phyloP scores from a whole-genome alignment of 2,329 filamentous ascomycete genomes.

The Xenoacremonium recifei region DNA sequence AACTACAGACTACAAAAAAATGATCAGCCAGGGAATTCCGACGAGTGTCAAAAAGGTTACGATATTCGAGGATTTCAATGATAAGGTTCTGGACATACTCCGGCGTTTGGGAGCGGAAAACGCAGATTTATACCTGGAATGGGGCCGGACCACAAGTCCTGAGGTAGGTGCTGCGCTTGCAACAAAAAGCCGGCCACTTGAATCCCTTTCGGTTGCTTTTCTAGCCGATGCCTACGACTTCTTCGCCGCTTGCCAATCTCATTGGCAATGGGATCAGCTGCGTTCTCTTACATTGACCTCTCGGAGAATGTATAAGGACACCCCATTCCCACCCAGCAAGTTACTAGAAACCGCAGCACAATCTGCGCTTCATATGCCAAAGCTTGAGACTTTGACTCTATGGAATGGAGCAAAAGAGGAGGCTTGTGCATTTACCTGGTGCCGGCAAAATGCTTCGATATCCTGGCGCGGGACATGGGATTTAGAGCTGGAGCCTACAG shows the following conservation, averaged over 20 bases:
- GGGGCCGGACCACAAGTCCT: slow-evolving; percentile 5
- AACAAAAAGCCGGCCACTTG: background rate
- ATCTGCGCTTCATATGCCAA: slow-evolving; percentile 5
- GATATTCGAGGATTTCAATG: slow-evolving; percentile 17
- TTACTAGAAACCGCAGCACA: slow-evolving; percentile 5
- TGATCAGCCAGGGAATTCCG: background rate
- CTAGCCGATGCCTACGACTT: slow-evolving; percentile 3
- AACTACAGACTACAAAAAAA: slow-evolving; percentile 3
- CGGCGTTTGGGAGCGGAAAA: too few species aligned
- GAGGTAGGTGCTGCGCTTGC: slow-evolving; percentile 4
- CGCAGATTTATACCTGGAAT: too few species aligned
- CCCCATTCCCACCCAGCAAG: background rate
- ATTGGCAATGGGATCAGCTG: slow-evolving; percentile 6
- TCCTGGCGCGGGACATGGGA: slow-evolving; percentile 10
- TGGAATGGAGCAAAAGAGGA: slow-evolving; percentile 11
- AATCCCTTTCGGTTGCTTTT: slow-evolving; percentile 6
- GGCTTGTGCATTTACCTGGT: slow-evolving; percentile 11
- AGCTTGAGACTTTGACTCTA: slow-evolving; percentile 7
- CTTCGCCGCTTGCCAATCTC: background rate
- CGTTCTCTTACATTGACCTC: slow-evolving; percentile 5
- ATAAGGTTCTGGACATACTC: slow-evolving; percentile 7
- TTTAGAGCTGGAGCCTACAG: background rate
- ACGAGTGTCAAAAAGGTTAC: slow-evolving; percentile 20
- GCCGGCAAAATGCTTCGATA: background rate
- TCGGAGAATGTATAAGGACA: background rate